A percentile compares a stretch with the other conserved stretches of the same genome.
phyloP scores from a whole-genome alignment of 2,329 filamentous ascomycete genomes.

The Xylaria polymorpha region DNA sequence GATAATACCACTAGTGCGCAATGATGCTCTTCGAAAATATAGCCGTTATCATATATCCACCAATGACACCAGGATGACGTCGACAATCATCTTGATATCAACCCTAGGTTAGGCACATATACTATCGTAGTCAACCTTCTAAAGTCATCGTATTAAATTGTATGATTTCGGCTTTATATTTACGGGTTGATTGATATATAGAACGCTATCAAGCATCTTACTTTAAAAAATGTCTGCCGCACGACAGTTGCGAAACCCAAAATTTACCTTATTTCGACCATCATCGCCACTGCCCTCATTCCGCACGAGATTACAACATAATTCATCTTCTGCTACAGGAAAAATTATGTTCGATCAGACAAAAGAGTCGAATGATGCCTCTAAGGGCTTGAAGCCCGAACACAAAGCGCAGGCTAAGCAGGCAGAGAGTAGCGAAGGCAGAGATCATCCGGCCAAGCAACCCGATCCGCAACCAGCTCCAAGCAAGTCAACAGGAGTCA shows the following conservation, averaged over 20 bases:
- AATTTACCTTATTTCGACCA: background rate
- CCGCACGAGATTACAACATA: background rate
- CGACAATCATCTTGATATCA: background rate
- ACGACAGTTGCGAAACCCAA: background rate
- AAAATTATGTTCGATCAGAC: constrained; percentile 29
- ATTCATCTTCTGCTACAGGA: background rate
- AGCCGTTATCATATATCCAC: background rate
- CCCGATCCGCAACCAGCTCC: constrained; percentile 47
- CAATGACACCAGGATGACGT: constrained; percentile 8
- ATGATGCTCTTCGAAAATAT: background rate
- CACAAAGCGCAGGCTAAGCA: constrained; percentile 31
- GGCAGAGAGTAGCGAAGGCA: constrained; percentile 36
- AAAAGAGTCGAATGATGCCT: constrained; percentile 34
- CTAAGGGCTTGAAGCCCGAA: constrained; percentile 40
- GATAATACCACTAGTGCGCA: background rate
- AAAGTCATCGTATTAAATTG: background rate
- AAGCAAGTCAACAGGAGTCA: constrained; percentile 42
- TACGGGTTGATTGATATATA: background rate
- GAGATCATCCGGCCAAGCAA: constrained; percentile 49
- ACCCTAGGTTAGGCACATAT: background rate
- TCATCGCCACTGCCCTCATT: background rate
- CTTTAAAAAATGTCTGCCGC: background rate
- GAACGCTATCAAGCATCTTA: background rate
- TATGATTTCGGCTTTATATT: background rate
- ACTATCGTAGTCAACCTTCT: background rate